A percentile compares a stretch with the other conserved stretches of the same genome.
phyloP scores from a whole-genome alignment of 169 alveolate genomes.

The Plasmodium chabaudi region DNA sequence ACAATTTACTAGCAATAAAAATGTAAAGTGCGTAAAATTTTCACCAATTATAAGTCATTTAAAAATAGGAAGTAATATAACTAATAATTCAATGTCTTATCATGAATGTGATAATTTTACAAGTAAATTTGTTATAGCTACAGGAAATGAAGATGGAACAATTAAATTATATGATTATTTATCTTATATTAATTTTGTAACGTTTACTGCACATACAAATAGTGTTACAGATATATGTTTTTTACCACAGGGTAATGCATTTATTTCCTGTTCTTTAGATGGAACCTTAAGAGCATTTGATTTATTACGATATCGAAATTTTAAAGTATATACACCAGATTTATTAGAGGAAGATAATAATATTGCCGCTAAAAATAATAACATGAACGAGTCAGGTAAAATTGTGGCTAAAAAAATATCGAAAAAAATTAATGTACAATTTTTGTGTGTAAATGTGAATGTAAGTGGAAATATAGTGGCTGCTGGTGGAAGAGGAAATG shows the following conservation, averaged over 20 bases:
- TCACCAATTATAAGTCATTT: slow-evolving; percentile 77
- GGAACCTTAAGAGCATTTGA: slow-evolving; percentile 99
- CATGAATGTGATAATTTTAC: slow-evolving; percentile 70
- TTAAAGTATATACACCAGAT: slow-evolving; percentile 90
- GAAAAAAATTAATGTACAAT: slow-evolving; percentile 87
- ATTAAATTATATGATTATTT: slow-evolving; percentile 96
- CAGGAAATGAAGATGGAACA: slow-evolving; percentile 98
- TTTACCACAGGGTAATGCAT: slow-evolving; percentile 94
- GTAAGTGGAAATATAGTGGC: slow-evolving; percentile 96
- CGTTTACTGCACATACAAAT: slow-evolving; percentile 96
- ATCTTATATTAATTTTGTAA: slow-evolving; percentile 94
- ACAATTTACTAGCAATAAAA: slow-evolving; percentile 94
- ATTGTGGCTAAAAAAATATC: neutral
- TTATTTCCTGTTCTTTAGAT: slow-evolving; percentile 96
- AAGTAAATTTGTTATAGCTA: slow-evolving; percentile 90
- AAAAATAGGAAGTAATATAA: slow-evolving; percentile 48
- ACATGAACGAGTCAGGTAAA: slow-evolving; percentile 37
- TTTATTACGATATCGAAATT: slow-evolving; percentile 92
- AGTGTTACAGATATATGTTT: slow-evolving; percentile 93
- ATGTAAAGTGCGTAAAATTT: slow-evolving; percentile 81
- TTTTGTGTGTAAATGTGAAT: slow-evolving; percentile 95
- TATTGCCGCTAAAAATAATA: neutral
- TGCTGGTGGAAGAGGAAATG: slow-evolving; percentile 97
- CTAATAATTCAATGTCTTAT: slow-evolving; percentile 57
- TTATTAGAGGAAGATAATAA: slow-evolving; percentile 8